These are phyloP conservation scores for Trebouxiophyceae sp. DNA, from an alignment of 163 green algal genomes.

Conservation along the genomic window DNA sequence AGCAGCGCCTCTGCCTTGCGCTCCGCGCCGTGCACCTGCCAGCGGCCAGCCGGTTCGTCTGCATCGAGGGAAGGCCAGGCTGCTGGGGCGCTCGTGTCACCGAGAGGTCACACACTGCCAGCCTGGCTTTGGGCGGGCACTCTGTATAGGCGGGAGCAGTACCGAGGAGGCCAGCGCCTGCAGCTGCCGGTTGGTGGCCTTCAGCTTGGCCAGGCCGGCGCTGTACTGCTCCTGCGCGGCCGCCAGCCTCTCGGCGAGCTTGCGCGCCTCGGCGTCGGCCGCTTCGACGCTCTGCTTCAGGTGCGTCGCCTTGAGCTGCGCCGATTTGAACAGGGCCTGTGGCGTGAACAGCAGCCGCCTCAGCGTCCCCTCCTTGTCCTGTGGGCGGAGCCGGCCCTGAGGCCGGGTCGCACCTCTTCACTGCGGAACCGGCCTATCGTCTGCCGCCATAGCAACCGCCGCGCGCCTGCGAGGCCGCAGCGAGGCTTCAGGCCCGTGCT, in stretches of 20 bases:
- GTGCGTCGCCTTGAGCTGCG: slow-evolving; percentile 5
- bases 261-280: slow-evolving; percentile 19
- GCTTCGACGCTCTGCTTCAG: slow-evolving; percentile 10
- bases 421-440: slow-evolving; percentile 22
- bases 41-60: no score
- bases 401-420: slow-evolving; percentile 18
- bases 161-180: slow-evolving; percentile 10
- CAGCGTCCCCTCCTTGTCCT: not conserved
- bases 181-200: slow-evolving; percentile 19
- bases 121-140: no score
- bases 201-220: slow-evolving; percentile 15
- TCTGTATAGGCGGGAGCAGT: no score
- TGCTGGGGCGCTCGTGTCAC: no score
- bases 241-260: slow-evolving; percentile 25
- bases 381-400: not conserved
- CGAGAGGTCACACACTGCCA: no score
- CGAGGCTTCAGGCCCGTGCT: not conserved
- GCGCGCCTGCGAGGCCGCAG: slow-evolving; percentile 10
- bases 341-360: not conserved
- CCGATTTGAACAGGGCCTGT: slow-evolving; percentile 19
- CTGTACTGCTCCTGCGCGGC: slow-evolving; percentile 19
- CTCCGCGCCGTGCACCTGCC: slow-evolving; percentile 9
- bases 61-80: no score
- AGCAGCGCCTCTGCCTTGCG: slow-evolving; percentile 6
- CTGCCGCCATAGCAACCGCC: slow-evolving; percentile 23